Conservation (phyloP, 148 eudicot genomes). For the Dysphania ambrosioides region DNA sequence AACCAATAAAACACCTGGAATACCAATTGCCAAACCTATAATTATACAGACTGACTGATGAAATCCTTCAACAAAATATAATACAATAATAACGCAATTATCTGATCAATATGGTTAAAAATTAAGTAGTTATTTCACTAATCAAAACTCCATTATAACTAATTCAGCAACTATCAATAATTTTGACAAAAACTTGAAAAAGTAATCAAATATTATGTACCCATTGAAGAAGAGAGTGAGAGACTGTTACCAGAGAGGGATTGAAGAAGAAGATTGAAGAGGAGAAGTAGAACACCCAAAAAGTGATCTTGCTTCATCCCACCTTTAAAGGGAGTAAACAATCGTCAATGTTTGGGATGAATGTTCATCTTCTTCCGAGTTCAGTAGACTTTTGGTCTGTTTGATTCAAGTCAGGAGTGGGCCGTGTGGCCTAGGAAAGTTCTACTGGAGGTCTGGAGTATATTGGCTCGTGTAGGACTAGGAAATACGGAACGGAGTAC, state of each 20-base stretch:
- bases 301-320: constrained; percentile 27
- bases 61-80: not conserved
- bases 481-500: too few species aligned
- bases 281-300: constrained; percentile 16
- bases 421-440: too few species aligned
- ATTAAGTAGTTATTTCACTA: not conserved
- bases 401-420: not conserved
- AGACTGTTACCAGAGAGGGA: constrained; percentile 19
- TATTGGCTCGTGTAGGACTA: too few species aligned
- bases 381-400: not conserved
- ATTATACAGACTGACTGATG: not conserved
- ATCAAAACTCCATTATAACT: not conserved
- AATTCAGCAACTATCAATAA: not conserved
- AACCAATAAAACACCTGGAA: too few species aligned
- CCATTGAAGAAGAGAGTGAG: not conserved
- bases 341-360: not conserved
- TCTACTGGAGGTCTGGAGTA: too few species aligned
- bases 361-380: not conserved
- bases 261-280: constrained; percentile 30
- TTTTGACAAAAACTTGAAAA: not conserved
- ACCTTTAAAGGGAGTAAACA: not conserved
- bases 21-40: too few species aligned
- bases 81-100: not conserved
- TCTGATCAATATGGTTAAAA: not conserved
- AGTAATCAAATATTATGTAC: not conserved